Evolutionary conservation across 1,284 basidiomycete genomes (phyloP).

Genomic region (Volvariella surrecta): DNA sequence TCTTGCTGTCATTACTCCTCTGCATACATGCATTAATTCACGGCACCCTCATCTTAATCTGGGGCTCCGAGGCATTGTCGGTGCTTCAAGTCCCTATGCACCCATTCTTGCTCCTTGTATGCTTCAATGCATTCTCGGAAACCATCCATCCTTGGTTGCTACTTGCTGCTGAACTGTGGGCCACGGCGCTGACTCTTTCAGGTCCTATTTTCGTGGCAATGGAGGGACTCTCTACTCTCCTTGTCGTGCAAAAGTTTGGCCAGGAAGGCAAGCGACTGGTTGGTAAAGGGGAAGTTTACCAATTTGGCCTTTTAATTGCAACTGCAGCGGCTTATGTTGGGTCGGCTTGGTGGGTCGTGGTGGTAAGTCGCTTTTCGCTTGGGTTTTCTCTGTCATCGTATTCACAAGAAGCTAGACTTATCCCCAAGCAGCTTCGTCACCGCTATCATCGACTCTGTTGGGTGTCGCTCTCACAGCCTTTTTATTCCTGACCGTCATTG

Average conservation of each 20-base stretch:
- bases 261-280: slow-evolving; percentile 67
- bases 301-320: slow-evolving; percentile 65
- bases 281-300: slow-evolving; percentile 59
- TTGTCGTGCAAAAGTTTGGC: slow-evolving; percentile 74
- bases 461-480: slow-evolving; percentile 57
- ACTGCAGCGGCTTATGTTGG: slow-evolving; percentile 70
- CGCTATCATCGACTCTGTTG: slow-evolving; percentile 76
- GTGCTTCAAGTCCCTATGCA: slow-evolving; percentile 76
- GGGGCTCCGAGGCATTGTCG: slow-evolving; percentile 58
- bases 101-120: slow-evolving; percentile 70
- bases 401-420: slow-evolving; percentile 53
- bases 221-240: slow-evolving; percentile 76
- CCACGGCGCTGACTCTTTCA: slow-evolving; percentile 55
- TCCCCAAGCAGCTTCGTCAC: slow-evolving; percentile 71
- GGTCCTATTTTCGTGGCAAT: slow-evolving; percentile 74
- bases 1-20: slow-evolving; percentile 73
- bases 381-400: slow-evolving; percentile 3
- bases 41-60: slow-evolving; percentile 60
- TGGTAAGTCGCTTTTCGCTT: slow-evolving; percentile 54
- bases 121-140: slow-evolving; percentile 71
- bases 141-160: slow-evolving; percentile 50
- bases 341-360: slow-evolving; percentile 75
- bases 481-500: slow-evolving; percentile 85
- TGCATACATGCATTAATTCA: slow-evolving; percentile 69
- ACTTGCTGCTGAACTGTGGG: slow-evolving; percentile 62